Conservation (phyloP, 2,329 filamentous ascomycete genomes). For the Sporothrix globosa region DNA sequence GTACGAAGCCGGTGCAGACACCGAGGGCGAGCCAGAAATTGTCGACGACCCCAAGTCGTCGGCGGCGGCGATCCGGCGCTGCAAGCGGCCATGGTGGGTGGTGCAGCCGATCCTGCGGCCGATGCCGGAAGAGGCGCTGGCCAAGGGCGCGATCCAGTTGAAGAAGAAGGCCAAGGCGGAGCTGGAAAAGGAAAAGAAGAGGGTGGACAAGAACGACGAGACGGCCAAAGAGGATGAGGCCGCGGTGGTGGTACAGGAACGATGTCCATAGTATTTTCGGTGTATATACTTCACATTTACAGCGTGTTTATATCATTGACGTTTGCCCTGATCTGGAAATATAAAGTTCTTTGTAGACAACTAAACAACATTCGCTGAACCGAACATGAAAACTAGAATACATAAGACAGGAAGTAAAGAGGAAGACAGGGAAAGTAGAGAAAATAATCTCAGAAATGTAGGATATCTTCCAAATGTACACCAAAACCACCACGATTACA, state of each 20-base stretch:
- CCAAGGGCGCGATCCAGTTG: conserved; percentile 73
- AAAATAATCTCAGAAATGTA: not conserved
- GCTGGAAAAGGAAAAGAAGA: conserved; percentile 19
- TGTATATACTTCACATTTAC: not conserved
- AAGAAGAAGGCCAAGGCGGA: conserved; percentile 66
- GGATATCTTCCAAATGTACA: not conserved
- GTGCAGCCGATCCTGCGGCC: conserved; percentile 86
- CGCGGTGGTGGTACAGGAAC: not conserved
- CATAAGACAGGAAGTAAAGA: not conserved
- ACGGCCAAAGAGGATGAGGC: not conserved
- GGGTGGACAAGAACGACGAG: not conserved
- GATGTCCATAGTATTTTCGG: not conserved
- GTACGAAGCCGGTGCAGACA: conserved; percentile 39
- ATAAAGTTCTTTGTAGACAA: not conserved
- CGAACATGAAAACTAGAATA: conserved; percentile 2
- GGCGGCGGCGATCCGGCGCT: conserved; percentile 68
- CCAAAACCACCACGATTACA: not conserved
- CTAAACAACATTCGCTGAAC: not conserved
- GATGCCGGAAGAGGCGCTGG: conserved; percentile 82
- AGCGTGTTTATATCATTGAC: not conserved
- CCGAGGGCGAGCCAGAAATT: conserved; percentile 40
- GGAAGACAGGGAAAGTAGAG: too few species aligned
- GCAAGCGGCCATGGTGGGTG: conserved; percentile 85
- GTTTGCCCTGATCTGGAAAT: not conserved
- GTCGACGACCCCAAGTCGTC: conserved; percentile 59